These are phyloP conservation scores for Exserohilum rostratum DNA, from an alignment of 2,329 filamentous ascomycete species.

Conservation along the genomic window DNA sequence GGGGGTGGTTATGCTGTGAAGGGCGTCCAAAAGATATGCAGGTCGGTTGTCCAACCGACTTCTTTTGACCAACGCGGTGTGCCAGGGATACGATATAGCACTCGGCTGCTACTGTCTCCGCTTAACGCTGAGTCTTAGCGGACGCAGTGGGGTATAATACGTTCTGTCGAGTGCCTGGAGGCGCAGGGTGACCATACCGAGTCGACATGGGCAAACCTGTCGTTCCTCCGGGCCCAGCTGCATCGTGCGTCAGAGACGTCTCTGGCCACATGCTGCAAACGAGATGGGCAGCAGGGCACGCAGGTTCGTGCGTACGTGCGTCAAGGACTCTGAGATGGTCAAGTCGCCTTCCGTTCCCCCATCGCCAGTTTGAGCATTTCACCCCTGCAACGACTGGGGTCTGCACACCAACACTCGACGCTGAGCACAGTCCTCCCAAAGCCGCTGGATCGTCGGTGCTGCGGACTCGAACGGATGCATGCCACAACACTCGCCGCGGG, in stretches of 20 bases:
- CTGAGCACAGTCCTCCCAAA: conserved; percentile 44
- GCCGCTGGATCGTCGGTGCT: conserved; percentile 45
- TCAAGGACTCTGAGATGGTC: conserved; percentile 29
- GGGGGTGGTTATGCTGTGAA: conserved; percentile 34
- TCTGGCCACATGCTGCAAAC: conserved; percentile 45
- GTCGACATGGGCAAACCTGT: conserved; percentile 38
- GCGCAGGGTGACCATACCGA: conserved; percentile 44
- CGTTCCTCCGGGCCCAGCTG: conserved; percentile 43
- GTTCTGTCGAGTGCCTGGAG: conserved; percentile 37
- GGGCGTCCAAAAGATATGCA: conserved; percentile 37
- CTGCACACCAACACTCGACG: conserved; percentile 42
- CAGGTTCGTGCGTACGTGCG: conserved; percentile 33
- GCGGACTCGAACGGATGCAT: conserved; percentile 44
- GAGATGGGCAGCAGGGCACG: conserved; percentile 40
- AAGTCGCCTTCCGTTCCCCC: conserved; percentile 31
- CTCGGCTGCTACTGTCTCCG: conserved; percentile 40
- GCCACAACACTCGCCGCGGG: conserved; percentile 39
- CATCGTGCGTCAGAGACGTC: conserved; percentile 43
- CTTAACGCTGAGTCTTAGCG: conserved; percentile 38
- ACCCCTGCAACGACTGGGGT: conserved; percentile 31
- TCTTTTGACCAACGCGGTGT: conserved; percentile 41
- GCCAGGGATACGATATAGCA: conserved; percentile 47
- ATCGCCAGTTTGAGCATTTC: conserved; percentile 36
- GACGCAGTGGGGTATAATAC: conserved; percentile 45
- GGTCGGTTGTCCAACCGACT: conserved; percentile 36